These are phyloP conservation scores for Dipsacomyces acuminosporus DNA, from an alignment of 371 early-diverging fungal species.

Conservation along the genomic window DNA sequence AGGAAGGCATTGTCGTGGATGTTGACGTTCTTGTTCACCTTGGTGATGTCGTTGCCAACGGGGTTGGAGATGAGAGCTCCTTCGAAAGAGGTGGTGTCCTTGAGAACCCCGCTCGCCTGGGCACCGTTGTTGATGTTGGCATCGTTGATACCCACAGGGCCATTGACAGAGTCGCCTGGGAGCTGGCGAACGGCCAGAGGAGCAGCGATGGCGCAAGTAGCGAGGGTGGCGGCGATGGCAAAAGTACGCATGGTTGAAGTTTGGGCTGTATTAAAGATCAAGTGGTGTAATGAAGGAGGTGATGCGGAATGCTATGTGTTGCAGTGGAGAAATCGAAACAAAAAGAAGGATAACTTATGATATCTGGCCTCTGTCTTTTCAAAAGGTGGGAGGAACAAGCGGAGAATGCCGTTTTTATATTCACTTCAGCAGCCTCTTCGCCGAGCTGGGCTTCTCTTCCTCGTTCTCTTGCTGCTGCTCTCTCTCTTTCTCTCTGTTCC, in stretches of 20 bases:
- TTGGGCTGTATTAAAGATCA: no score
- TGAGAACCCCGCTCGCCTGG: conserved; percentile 21
- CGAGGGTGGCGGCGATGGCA: conserved; percentile 17
- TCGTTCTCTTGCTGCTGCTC: no score
- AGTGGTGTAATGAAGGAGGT: background rate
- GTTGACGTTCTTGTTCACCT: conserved; percentile 20
- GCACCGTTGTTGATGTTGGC: conserved; percentile 39
- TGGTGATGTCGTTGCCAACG: conserved; percentile 21
- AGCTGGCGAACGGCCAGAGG: conserved; percentile 16
- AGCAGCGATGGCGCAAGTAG: conserved; percentile 16
- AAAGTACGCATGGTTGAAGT: conserved; percentile 24
- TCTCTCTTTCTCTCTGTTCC: no score
- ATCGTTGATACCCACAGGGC: conserved; percentile 30
- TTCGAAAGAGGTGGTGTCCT: conserved; percentile 15
- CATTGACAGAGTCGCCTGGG: conserved; percentile 29
- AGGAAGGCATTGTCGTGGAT: conserved; percentile 34
- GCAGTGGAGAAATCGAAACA: no score
- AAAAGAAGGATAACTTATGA: no score
- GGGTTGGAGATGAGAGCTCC: conserved; percentile 33
- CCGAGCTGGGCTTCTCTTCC: no score
- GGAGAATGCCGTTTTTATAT: no score
- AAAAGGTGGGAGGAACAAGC: no score
- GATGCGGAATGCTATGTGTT: background rate
- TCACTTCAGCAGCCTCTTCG: no score
- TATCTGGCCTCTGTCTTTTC: no score